Conservation (phyloP, 2,329 filamentous ascomycete species). For the Lojkania enalia region DNA sequence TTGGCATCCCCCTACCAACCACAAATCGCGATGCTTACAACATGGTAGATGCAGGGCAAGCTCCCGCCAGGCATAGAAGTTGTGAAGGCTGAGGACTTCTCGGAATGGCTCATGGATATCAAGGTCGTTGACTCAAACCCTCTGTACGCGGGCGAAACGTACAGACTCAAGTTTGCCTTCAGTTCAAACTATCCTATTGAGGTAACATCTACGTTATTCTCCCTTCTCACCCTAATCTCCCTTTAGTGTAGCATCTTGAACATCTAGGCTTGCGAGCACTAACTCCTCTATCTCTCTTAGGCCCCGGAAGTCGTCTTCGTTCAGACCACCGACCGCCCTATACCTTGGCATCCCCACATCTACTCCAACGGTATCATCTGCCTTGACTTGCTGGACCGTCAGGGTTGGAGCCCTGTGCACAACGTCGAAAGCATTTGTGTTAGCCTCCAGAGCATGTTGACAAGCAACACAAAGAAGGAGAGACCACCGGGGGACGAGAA, state of each 20-base stretch:
- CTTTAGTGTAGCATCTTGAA: too few relatives aligned
- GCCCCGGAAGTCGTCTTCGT: slow-evolving; percentile 93
- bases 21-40: too few relatives aligned
- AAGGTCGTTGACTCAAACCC: slow-evolving; percentile 88
- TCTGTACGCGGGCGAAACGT: slow-evolving; percentile 78
- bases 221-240: neutral
- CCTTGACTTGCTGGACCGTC: slow-evolving; percentile 82
- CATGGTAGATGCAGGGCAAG: slow-evolving; percentile 55
- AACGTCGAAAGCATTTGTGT: slow-evolving; percentile 97
- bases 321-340: slow-evolving; percentile 58
- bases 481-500: slow-evolving; percentile 86
- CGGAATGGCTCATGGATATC: slow-evolving; percentile 93
- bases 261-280: too few relatives aligned
- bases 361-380: slow-evolving; percentile 99
- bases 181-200: slow-evolving; percentile 84
- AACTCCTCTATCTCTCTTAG: slow-evolving; percentile 52
- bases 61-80: slow-evolving; percentile 73
- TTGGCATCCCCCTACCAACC: neutral
- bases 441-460: slow-evolving; percentile 97
- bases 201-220: slow-evolving; percentile 17
- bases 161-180: slow-evolving; percentile 87
- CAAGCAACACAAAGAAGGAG: slow-evolving; percentile 89
- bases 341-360: slow-evolving; percentile 96
- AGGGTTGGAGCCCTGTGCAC: slow-evolving; percentile 95
- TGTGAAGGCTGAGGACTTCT: slow-evolving; percentile 77